These are phyloP conservation scores for Boletus subcaerulescens DNA, from an alignment of 768 basidiomycete species.

Conservation along the genomic window DNA sequence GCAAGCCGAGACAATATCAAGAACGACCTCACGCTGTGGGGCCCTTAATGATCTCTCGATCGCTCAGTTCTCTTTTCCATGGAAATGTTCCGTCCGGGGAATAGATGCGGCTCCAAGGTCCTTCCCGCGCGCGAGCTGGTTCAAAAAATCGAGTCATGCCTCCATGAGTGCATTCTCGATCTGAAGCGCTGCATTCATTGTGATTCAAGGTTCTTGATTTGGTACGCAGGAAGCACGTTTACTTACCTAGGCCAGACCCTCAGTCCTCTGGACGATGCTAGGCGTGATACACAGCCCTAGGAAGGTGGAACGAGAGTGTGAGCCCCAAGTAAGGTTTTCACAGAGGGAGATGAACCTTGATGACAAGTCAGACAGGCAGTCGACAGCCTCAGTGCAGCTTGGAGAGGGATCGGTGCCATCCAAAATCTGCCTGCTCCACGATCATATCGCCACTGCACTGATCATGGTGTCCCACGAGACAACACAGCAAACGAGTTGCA, in stretches of 20 bases:
- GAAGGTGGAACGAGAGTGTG: constrained; percentile 45
- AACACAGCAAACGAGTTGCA: constrained; percentile 5
- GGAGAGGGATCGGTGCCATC: neutral
- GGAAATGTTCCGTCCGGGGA: constrained; percentile 58
- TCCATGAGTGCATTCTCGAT: constrained; percentile 75
- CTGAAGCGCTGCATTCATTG: constrained; percentile 34
- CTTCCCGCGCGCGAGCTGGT: constrained; percentile 50
- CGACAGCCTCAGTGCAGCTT: neutral
- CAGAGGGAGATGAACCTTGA: neutral
- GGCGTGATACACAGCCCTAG: constrained; percentile 66
- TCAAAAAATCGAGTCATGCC: constrained; percentile 86
- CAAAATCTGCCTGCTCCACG: neutral
- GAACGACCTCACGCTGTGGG: constrained; percentile 44
- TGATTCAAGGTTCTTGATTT: constrained; percentile 13
- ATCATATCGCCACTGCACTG: constrained; percentile 13
- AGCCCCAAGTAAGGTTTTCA: neutral
- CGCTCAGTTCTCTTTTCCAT: constrained; percentile 62
- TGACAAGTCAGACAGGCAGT: neutral
- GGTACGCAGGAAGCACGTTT: constrained; percentile 14
- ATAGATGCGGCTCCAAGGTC: constrained; percentile 35
- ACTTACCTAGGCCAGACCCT: constrained; percentile 64
- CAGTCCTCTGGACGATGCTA: constrained; percentile 80
- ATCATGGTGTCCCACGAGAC: constrained; percentile 1
- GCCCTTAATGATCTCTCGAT: constrained; percentile 82
- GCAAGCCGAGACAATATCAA: constrained; percentile 60